Evolutionary conservation across 345 rosid species (phyloP), one percentile per base, ranked within the genome.

Genomic region (Gossypium thurberi): DNA sequence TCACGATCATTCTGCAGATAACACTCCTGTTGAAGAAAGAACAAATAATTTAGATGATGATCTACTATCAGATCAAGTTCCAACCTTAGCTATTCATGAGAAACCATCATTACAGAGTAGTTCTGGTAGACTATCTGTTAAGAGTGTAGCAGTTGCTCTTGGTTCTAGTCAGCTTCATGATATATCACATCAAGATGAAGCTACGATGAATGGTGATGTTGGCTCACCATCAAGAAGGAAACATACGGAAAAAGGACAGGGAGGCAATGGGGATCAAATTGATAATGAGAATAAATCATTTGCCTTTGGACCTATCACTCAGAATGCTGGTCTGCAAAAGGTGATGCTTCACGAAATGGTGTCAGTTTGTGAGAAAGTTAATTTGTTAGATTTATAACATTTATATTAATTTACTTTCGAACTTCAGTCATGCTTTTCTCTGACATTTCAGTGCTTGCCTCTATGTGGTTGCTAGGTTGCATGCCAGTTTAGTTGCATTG

Each of bases 41-140:
- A 76, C 47, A 46, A 85, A 82, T 78, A 80, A 85, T 80, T 71
- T 78, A 70, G 93, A 88, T 10, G 89, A 89, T 75, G 89, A 85
- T 79, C 72, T 81, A 75, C 80, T 62, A 52, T 84, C 94, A 73
- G 94, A 90, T 86, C 89, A 86, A 86, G 96, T 88, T 84, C 99
- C 92, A 67, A 87, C 97, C 78, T 81, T 85, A 58, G 85, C 96
- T 56, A 85, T 87, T 76, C 88, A 79, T 62, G 96, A 86, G 72
- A 87, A 73, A 56, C 78, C 87, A 51, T 76, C 84, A 63, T 76
- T 86, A 46, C 86, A 74, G 40, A 77, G 80, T 46, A 85, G 81
- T 75, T 81, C 88, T 60, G 71, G 68, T 17, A 63, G 79, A 78
- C 62, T 76, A 63, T 78, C 87, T 47, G 64, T 76, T 47, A 76